Base-by-base conservation (phyloP, 192 early-diverging fungal genomes). In the Coemansia sp. region DNA sequence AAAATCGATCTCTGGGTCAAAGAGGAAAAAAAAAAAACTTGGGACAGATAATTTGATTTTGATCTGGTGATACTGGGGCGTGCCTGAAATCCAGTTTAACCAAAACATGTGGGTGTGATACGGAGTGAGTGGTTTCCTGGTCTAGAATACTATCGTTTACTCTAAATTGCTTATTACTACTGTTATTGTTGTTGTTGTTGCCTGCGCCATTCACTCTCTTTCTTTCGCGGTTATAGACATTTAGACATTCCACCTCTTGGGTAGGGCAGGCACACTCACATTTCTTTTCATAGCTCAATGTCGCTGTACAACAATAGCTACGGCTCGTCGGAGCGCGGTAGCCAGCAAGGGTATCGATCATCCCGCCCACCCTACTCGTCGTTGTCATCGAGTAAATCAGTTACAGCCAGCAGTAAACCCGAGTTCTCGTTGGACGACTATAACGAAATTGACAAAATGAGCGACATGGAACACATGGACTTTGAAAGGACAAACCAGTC, bases 381-480 rank as follows among this genome's bases (percentile, higher is more conserved):
- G 6, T 64, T 62, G 33, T n/a, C 55, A 2, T 23, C 63, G 13
- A 43, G 49, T 26, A 66, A 67, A 49, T 5, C 32, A 32, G 39
- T 46, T 23, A 23, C 60, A 13, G 49, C 35, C 0, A 63, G 68
- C 1, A 73, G 68, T 42, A 68, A 70, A 1, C 74, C 77, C 14
- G 68, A 71, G 58, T 40, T 70, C n/a, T 69, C 74, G 13, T 59
- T 63, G 46, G 79, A 77, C 30, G 75, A 76, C 42, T 55, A 68
- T 53, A 71, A 77, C 30, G 71, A 76, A 42, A 42, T 67, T 9
- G 69, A 67, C 58, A 68, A 50, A 30, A 66, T 80, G 57, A 76
- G 79, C 68, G 79, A 82, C 55, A 30, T 81, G 30, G 78, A 81
- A n/a, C 66, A 76, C 68, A 75, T 73, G 52, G 67, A 73, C 40